phyloP scores from a whole-genome alignment of 495 filamentous ascomycete genomes.

The Podospora pseudopauciseta region DNA sequence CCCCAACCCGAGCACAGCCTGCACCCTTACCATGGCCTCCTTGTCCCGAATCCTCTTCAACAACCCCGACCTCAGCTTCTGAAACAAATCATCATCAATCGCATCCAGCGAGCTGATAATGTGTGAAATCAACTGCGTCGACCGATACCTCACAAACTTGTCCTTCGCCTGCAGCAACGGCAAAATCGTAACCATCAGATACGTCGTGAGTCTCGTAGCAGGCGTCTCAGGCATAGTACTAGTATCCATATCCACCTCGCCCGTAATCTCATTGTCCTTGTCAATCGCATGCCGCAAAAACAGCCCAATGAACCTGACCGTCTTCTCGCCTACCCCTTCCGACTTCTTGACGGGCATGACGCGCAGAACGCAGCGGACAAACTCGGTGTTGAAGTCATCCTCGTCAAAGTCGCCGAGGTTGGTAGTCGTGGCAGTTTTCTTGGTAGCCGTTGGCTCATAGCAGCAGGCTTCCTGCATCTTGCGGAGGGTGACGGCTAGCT shows the following conservation, averaged over 20 bases:
- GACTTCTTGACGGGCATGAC: constrained; percentile 87
- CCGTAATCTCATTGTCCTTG: constrained; percentile 62
- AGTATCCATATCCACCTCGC: constrained; percentile 52
- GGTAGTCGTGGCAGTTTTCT: constrained; percentile 43
- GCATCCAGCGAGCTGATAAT: constrained; percentile 85
- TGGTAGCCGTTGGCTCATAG: constrained; percentile 62
- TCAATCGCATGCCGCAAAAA: constrained; percentile 80
- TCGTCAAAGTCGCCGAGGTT: constrained; percentile 63
- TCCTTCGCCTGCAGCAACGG: constrained; percentile 78
- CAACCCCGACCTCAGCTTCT: constrained; percentile 69
- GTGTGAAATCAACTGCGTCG: constrained; percentile 83
- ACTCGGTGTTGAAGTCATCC: constrained; percentile 80
- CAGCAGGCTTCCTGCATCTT: constrained; percentile 88
- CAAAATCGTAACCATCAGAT: constrained; percentile 65
- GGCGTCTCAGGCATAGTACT: constrained; percentile 73
- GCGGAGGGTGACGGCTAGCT: constrained; percentile 77
- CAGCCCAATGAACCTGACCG: constrained; percentile 76
- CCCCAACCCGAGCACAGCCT: constrained; percentile 88
- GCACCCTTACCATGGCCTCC: constrained; percentile 83
- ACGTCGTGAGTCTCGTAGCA: constrained; percentile 66
- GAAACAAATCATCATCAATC: constrained; percentile 84
- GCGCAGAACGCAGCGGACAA: constrained; percentile 74
- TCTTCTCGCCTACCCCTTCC: constrained; percentile 81
- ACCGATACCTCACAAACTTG: constrained; percentile 84
- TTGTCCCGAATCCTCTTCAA: constrained; percentile 87